phyloP scores from a whole-genome alignment of 495 filamentous ascomycete genomes.

The Lophiotrema nucula region DNA sequence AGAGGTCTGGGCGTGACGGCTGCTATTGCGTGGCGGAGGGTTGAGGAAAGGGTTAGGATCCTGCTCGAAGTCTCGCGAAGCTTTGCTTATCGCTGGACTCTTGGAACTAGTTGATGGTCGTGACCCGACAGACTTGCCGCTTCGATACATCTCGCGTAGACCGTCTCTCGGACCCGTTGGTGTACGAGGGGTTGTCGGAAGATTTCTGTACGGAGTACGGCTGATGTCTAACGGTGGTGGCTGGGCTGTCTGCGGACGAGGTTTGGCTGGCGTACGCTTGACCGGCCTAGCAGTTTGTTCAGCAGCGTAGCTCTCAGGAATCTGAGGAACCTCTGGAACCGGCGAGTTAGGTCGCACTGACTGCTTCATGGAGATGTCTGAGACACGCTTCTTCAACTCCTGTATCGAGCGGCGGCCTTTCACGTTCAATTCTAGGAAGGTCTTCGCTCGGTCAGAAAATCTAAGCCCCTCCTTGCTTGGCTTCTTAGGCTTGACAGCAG shows the following conservation, averaged over 20 bases:
- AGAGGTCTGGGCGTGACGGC: slow-evolving; percentile 6
- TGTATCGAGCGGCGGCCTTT: slow-evolving; percentile 6
- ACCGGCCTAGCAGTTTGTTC: not conserved
- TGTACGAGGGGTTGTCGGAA: slow-evolving; percentile 1
- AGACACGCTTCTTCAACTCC: slow-evolving; percentile 26
- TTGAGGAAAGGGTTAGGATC: not conserved
- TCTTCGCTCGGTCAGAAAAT: slow-evolving; percentile 14
- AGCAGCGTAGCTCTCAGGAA: slow-evolving; percentile 4
- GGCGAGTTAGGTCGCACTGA: not conserved
- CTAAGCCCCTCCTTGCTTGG: slow-evolving; percentile 12
- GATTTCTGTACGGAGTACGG: not conserved
- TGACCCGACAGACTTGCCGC: not conserved
- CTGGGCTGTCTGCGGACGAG: not conserved
- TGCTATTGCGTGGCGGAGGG: slow-evolving; percentile 21
- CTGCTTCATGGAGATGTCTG: slow-evolving; percentile 18
- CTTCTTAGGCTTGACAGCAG: slow-evolving; percentile 14
- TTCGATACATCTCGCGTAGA: not conserved
- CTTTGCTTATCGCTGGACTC: not conserved
- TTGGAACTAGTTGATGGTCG: not conserved
- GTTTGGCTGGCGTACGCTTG: not conserved
- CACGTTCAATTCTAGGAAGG: slow-evolving; percentile 8
- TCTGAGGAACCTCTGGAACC: slow-evolving; percentile 10
- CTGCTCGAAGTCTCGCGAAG: not conserved
- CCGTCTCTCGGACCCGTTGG: slow-evolving; percentile 5
- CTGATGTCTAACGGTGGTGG: not conserved